Evolutionary conservation across 1,284 basidiomycete species (phyloP).

Genomic region (Ceratorhiza oryzae-sativae): DNA sequence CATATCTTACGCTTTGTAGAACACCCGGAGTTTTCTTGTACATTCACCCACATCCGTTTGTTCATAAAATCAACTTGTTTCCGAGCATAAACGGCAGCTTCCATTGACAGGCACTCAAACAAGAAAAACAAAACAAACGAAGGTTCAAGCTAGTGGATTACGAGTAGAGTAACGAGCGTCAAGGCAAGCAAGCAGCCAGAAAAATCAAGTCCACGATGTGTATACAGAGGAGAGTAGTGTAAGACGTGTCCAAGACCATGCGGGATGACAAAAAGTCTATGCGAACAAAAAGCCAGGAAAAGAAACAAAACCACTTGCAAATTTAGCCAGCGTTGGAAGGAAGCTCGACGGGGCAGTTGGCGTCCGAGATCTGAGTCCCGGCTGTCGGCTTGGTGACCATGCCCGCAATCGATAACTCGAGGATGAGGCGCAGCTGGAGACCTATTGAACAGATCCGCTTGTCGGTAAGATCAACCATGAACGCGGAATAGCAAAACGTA

Average conservation of each 20-base stretch:
- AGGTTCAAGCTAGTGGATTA: constrained; percentile 23
- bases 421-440: constrained; percentile 69
- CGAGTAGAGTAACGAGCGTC: neutral
- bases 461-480: constrained; percentile 10
- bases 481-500: constrained; percentile 51
- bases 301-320: neutral
- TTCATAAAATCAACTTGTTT: neutral
- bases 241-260: constrained; percentile 2
- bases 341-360: constrained; percentile 79
- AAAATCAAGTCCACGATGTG: constrained; percentile 26
- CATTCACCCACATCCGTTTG: constrained; percentile 11
- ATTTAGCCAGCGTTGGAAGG: constrained; percentile 52
- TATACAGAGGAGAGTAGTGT: constrained; percentile 19
- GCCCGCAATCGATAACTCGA: constrained; percentile 75
- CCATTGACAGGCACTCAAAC: neutral
- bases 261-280: constrained; percentile 13
- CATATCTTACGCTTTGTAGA: neutral
- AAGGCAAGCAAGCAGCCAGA: constrained; percentile 1
- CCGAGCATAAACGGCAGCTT: neutral
- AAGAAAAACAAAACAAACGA: neutral
- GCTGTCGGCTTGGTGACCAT: constrained; percentile 63
- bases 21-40: neutral
- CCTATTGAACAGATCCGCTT: constrained; percentile 53
- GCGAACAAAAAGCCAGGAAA: neutral
- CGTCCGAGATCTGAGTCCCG: constrained; percentile 66